These are phyloP conservation scores for Lepidium didymum DNA, from an alignment of 345 rosid species.

Conservation along the genomic window DNA sequence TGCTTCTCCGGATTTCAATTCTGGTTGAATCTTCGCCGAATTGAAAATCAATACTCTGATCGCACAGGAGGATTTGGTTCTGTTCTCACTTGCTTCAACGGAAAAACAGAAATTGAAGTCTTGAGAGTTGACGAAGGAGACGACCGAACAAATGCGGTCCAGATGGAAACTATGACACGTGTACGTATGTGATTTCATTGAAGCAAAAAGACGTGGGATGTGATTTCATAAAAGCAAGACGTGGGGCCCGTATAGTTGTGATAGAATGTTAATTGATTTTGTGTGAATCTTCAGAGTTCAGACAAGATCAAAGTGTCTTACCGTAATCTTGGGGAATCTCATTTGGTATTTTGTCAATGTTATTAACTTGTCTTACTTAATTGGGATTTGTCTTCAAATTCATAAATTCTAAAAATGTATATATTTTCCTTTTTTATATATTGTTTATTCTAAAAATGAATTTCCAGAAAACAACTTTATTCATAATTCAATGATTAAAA, in stretches of 20 bases:
- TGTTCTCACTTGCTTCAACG: conserved; percentile 1
- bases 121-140: conserved; percentile 3
- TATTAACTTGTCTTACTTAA: neutral
- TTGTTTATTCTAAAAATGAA: too few relatives aligned
- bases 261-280: conserved; percentile 8
- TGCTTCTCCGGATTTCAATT: neutral
- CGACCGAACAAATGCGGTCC: conserved; percentile 1
- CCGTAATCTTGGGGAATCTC: neutral
- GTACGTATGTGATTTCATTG: neutral
- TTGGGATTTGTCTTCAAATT: neutral
- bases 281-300: neutral
- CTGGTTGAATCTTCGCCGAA: neutral
- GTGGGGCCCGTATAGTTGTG: conserved; percentile 1
- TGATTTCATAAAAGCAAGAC: neutral
- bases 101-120: neutral
- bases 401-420: too few relatives aligned
- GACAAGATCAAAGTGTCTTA: too few relatives aligned
- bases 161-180: conserved; percentile 10
- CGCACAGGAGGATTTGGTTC: neutral
- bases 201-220: neutral
- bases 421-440: too few relatives aligned
- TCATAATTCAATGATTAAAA: too few relatives aligned
- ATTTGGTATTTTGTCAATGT: neutral
- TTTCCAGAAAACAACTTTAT: too few relatives aligned
- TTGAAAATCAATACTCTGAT: neutral